Evolutionary conservation across 2,329 filamentous ascomycete genomes (phyloP).

Genomic region (Epichloe sylvatica): DNA sequence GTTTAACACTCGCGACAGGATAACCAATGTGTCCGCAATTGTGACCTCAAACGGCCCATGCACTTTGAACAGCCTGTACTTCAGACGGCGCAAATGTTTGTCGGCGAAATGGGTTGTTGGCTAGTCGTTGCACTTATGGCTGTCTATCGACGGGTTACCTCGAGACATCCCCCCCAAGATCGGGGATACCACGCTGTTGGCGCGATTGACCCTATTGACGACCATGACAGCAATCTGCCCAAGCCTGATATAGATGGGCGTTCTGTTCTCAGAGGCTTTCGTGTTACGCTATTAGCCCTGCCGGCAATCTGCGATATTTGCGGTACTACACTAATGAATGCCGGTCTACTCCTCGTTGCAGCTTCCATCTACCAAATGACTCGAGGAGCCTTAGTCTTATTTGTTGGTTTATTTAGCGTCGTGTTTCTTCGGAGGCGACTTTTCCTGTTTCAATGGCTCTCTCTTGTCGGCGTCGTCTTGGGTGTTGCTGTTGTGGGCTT

Average conservation of each 20-base stretch:
- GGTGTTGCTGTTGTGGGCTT: conserved; percentile 85
- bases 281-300: conserved; percentile 61
- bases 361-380: conserved; percentile 99
- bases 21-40: conserved; percentile 92
- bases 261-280: conserved; percentile 55
- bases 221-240: conserved; percentile 8
- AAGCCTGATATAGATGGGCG: conserved; percentile 37
- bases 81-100: conserved; percentile 95
- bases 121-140: conserved; percentile 63
- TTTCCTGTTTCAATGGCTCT: conserved; percentile 81
- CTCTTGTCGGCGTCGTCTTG: conserved; percentile 70
- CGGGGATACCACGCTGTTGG: conserved; percentile 54
- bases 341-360: conserved; percentile 81
- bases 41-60: conserved; percentile 54
- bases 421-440: conserved; percentile 72
- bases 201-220: conserved; percentile 26
- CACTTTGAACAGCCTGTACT: conserved; percentile 91
- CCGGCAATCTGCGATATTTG: conserved; percentile 89
- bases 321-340: conserved; percentile 95
- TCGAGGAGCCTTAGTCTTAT: conserved; percentile 81
- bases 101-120: conserved; percentile 94
- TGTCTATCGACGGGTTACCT: conserved; percentile 46
- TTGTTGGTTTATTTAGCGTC: conserved; percentile 91
- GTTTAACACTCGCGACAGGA: conserved; percentile 41
- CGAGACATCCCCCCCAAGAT: conserved; percentile 26